These are phyloP conservation scores for Magnolia officinalis DNA, from an alignment of 164 flowering plant genomes.

Conservation along the genomic window DNA sequence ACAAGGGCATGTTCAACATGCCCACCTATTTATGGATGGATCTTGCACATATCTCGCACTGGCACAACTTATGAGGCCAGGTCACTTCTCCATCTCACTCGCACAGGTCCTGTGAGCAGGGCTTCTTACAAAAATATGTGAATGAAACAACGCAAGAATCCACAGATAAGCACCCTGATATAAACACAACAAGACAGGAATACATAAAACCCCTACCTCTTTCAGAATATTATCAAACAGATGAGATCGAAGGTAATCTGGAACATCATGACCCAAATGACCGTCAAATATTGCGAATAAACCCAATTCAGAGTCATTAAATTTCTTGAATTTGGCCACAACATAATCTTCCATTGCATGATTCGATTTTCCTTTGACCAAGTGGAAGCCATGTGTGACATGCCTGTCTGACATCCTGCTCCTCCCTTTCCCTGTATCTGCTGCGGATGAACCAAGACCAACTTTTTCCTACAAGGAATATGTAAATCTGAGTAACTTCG, in stretches of 20 bases:
- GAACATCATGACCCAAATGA: conserved; percentile 75
- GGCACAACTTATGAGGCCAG: too few relatives aligned
- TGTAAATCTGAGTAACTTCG: neutral
- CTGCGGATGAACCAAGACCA: conserved; percentile 49
- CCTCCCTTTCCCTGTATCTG: conserved; percentile 86
- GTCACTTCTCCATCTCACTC: too few relatives aligned
- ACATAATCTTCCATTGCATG: conserved; percentile 92
- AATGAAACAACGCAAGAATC: neutral
- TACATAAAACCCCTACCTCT: conserved; percentile 44
- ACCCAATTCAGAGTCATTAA: conserved; percentile 71
- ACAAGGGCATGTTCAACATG: too few relatives aligned
- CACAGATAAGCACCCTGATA: neutral
- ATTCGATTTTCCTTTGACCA: conserved; percentile 68
- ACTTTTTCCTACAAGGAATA: conserved; percentile 57
- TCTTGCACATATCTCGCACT: too few relatives aligned
- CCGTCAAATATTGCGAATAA: conserved; percentile 96
- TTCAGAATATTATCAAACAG: conserved; percentile 78
- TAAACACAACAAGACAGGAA: neutral
- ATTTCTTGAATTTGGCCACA: conserved; percentile 73
- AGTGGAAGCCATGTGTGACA: conserved; percentile 73
- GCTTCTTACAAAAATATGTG: neutral
- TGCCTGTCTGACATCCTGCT: conserved; percentile 62
- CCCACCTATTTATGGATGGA: too few relatives aligned
- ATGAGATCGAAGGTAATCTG: conserved; percentile 65
- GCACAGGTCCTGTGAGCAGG: too few relatives aligned